Percentiles rank a stretch among this genome's conserved stretches.
Conservation (phyloP, 2,329 filamentous ascomycete species). For the Cercospora sojina region DNA sequence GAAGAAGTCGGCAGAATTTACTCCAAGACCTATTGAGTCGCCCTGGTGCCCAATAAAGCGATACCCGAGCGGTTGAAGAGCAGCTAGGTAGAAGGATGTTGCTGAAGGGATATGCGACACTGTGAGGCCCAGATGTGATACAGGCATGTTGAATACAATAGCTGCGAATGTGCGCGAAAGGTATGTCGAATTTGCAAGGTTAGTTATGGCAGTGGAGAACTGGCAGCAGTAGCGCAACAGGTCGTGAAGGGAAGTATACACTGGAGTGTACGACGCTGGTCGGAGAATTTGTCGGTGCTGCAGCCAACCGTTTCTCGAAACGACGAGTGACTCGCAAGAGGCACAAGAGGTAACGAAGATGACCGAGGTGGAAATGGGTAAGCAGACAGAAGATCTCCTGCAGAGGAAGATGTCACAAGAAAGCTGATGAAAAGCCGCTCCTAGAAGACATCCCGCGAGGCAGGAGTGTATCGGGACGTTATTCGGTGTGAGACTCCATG, state of each 20-base stretch:
- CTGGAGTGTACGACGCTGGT: conserved; percentile 13
- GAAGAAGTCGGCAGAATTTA: conserved; percentile 62
- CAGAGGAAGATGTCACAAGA: conserved; percentile 12
- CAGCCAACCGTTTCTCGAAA: conserved; percentile 13
- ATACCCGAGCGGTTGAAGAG: conserved; percentile 75
- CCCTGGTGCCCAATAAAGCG: conserved; percentile 65
- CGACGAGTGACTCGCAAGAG: conserved; percentile 13
- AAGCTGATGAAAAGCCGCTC: conserved; percentile 13
- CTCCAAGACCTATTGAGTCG: conserved; percentile 61
- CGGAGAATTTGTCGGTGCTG: conserved; percentile 17
- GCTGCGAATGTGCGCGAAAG: conserved; percentile 4
- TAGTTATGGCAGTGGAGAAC: conserved; percentile 22
- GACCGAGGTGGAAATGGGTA: conserved; percentile 10
- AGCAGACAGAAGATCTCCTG: conserved; percentile 14
- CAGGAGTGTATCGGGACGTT: conserved; percentile 14
- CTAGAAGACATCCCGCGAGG: conserved; percentile 10
- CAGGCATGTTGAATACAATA: conserved; percentile 50
- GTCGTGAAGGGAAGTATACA: conserved; percentile 10
- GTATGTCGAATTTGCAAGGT: conserved; percentile 15
- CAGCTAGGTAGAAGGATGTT: conserved; percentile 78
- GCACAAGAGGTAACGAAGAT: conserved; percentile 17
- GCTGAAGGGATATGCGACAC: conserved; percentile 77
- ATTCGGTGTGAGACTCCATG: conserved; percentile 25
- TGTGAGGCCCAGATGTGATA: conserved; percentile 62
- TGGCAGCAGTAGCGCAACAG: conserved; percentile 17